Percentiles rank a stretch among this genome's conserved stretches.
Conservation (phyloP, 805 yeast species). For the Priceomyces fermenticarens region DNA sequence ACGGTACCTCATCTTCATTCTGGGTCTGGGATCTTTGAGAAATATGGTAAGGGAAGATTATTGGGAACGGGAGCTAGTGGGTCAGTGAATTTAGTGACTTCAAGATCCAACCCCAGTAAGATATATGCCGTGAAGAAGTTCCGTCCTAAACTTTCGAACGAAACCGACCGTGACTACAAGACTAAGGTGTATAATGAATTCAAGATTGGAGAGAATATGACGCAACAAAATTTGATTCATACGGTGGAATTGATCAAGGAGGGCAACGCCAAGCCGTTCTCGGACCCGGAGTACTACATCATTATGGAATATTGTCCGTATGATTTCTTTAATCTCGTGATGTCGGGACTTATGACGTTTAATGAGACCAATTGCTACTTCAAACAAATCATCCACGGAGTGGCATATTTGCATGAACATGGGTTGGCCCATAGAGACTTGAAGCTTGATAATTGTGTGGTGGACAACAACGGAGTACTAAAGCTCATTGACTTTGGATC, state of each 20-base stretch:
- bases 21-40: constrained; percentile 33
- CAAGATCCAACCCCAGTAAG: constrained; percentile 47
- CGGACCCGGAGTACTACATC: constrained; percentile 48
- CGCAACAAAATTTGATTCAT: constrained; percentile 74
- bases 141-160: constrained; percentile 60
- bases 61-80: constrained; percentile 96
- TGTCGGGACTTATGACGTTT: constrained; percentile 76
- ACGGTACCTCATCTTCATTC: constrained; percentile 14
- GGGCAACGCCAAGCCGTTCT: constrained; percentile 21
- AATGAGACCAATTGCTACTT: constrained; percentile 78
- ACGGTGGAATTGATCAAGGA: constrained; percentile 80
- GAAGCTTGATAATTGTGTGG: constrained; percentile 91
- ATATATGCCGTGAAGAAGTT: constrained; percentile 87
- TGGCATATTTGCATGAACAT: constrained; percentile 67
- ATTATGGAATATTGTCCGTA: constrained; percentile 92
- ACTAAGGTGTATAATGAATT: constrained; percentile 81
- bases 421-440: constrained; percentile 93
- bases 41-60: constrained; percentile 70
- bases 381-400: constrained; percentile 76
- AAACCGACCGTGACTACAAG: constrained; percentile 65
- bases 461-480: constrained; percentile 66
- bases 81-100: constrained; percentile 75
- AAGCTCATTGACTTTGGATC: constrained; percentile 94
- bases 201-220: constrained; percentile 70
- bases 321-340: constrained; percentile 90